Percentiles rank a stretch among this genome's conserved stretches.
These are phyloP conservation scores for Leccinellum albellum DNA, from an alignment of 768 basidiomycete genomes.

Conservation along the genomic window DNA sequence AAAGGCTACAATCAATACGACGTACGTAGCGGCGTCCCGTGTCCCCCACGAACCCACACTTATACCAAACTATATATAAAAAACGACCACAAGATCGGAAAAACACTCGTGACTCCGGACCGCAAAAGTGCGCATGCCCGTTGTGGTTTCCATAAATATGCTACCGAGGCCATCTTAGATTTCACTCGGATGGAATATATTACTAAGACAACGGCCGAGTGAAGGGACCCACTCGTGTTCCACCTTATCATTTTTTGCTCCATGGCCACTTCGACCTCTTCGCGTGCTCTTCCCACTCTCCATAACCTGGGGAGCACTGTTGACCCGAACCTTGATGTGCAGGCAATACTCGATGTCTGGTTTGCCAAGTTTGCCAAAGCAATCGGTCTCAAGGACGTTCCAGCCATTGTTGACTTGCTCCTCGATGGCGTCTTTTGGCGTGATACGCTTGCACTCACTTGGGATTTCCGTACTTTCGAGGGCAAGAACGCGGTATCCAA, in stretches of 20 bases:
- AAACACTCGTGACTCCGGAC: not conserved
- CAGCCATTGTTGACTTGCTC: conserved; percentile 33
- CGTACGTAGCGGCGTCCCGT: not conserved
- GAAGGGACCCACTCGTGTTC: not conserved
- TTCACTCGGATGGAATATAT: not conserved
- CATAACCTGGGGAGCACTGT: conserved; percentile 19
- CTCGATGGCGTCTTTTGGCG: conserved; percentile 48
- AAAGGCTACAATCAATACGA: not conserved
- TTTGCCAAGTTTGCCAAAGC: conserved; percentile 36
- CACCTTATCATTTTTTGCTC: not conserved
- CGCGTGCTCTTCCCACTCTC: conserved; percentile 22
- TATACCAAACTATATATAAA: not conserved
- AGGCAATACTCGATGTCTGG: conserved; percentile 38
- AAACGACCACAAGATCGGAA: not conserved
- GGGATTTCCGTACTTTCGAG: conserved; percentile 59
- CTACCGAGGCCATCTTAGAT: not conserved
- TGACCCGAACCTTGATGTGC: conserved; percentile 34
- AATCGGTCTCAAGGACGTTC: conserved; percentile 32
- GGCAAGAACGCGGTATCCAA: conserved; percentile 36
- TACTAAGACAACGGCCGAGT: not conserved
- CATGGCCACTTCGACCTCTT: conserved; percentile 7
- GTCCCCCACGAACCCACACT: not conserved
- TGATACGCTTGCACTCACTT: conserved; percentile 59
- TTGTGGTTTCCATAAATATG: too few species aligned
- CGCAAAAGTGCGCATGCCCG: not conserved